Conservation (phyloP, 176 grass and related monocot genomes). For the Dendrocalamus sinicus region DNA sequence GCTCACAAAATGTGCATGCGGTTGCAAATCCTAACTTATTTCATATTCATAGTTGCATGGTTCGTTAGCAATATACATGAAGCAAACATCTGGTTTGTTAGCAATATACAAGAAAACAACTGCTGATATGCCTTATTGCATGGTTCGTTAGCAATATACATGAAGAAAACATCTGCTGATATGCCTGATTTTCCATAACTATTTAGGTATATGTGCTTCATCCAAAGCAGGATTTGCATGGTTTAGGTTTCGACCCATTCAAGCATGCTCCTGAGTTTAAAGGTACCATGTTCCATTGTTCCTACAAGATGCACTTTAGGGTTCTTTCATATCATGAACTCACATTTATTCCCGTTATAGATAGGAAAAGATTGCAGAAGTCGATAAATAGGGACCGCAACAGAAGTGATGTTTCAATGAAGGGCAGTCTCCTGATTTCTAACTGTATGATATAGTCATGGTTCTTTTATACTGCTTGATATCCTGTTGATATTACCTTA, state of each 20-base stretch:
- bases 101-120: too few species aligned
- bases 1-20: not conserved
- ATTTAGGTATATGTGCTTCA: conserved; percentile 78
- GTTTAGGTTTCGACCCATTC: conserved; percentile 96
- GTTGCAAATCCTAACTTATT: not conserved
- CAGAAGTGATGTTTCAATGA: conserved; percentile 56
- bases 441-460: conserved; percentile 66
- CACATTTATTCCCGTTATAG: conserved; percentile 53
- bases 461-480: conserved; percentile 31
- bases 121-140: too few species aligned
- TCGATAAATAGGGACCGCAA: conserved; percentile 53
- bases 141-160: not conserved
- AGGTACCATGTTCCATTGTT: conserved; percentile 55
- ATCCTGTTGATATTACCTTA: conserved; percentile 22
- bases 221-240: conserved; percentile 91
- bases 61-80: conserved; percentile 16
- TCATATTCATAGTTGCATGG: conserved; percentile 20
- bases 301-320: not conserved
- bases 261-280: conserved; percentile 92
- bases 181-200: conserved; percentile 38
- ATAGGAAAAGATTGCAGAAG: conserved; percentile 75
- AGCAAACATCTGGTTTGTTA: conserved; percentile 20
- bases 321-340: conserved; percentile 19
- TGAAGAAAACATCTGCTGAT: conserved; percentile 42
- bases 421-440: conserved; percentile 70